Percentiles rank a stretch among this genome's conserved stretches.
phyloP scores from a whole-genome alignment of 768 basidiomycete species.

The Pleurotus tuber-regium region DNA sequence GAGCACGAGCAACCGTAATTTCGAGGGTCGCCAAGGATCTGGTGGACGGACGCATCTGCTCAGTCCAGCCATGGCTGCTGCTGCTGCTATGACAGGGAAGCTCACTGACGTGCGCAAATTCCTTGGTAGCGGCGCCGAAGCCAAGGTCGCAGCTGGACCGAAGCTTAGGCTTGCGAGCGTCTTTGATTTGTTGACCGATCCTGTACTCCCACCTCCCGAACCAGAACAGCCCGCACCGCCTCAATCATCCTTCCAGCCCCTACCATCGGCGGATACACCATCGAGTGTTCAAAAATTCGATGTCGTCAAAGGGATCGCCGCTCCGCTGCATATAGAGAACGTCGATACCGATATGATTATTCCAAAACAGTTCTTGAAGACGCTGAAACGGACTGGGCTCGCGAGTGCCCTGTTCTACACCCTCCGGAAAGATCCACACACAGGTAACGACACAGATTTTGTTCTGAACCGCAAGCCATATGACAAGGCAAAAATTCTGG shows the following conservation, averaged over 20 bases:
- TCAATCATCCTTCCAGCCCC: slow-evolving; percentile 27
- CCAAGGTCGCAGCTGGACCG: slow-evolving; percentile 40
- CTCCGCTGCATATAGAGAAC: slow-evolving; percentile 79
- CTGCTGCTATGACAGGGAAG: slow-evolving; percentile 83
- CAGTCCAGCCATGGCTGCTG: slow-evolving; percentile 91
- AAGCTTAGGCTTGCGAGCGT: slow-evolving; percentile 70
- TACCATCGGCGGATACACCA: slow-evolving; percentile 41
- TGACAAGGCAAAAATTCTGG: slow-evolving; percentile 71
- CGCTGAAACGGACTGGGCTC: slow-evolving; percentile 85
- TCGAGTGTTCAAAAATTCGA: slow-evolving; percentile 62
- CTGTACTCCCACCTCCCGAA: slow-evolving; percentile 53
- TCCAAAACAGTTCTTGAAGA: slow-evolving; percentile 92
- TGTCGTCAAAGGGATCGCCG: slow-evolving; percentile 70
- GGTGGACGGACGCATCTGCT: slow-evolving; percentile 89
- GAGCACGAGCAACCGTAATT: slow-evolving; percentile 91
- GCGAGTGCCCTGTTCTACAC: slow-evolving; percentile 81
- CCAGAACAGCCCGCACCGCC: slow-evolving; percentile 35
- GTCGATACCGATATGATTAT: slow-evolving; percentile 95
- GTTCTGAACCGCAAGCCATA: slow-evolving; percentile 81
- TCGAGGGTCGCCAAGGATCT: slow-evolving; percentile 86
- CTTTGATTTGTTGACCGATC: slow-evolving; percentile 76
- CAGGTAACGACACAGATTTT: slow-evolving; percentile 81
- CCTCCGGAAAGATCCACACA: slow-evolving; percentile 74
- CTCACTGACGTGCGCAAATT: slow-evolving; percentile 84
- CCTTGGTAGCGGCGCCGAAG: slow-evolving; percentile 45